Percentiles rank a stretch among this genome's conserved stretches.
phyloP scores from a whole-genome alignment of 1,139 yeast species.

The Saccharomyces hybrid region DNA sequence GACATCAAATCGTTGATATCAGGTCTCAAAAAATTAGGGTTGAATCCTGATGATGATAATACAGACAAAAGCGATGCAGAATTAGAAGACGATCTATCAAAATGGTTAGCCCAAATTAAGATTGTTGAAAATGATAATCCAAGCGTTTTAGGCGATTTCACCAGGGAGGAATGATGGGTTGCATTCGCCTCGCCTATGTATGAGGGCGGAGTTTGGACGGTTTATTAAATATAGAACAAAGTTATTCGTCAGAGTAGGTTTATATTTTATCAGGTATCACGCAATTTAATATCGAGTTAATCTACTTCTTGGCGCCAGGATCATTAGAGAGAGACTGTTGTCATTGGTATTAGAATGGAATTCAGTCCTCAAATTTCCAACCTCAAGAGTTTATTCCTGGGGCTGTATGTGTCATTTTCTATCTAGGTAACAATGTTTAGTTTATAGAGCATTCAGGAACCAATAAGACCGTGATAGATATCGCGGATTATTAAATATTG shows the following conservation, averaged over 20 bases:
- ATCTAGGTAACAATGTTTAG: no score
- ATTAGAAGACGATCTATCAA: slow-evolving; percentile 35
- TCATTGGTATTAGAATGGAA: no score
- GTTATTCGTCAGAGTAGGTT: not conserved
- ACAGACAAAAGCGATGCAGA: slow-evolving; percentile 31
- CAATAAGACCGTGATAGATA: not conserved
- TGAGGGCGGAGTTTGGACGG: not conserved
- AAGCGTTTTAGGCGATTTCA: slow-evolving; percentile 22
- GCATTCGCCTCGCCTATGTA: not conserved
- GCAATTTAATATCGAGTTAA: not conserved
- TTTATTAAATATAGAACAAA: not conserved
- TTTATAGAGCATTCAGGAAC: no score
- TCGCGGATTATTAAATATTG: no score
- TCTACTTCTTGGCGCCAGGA: no score
- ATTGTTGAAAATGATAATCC: slow-evolving; percentile 34
- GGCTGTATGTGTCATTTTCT: no score
- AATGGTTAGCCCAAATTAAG: slow-evolving; percentile 34
- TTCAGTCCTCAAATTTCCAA: no score
- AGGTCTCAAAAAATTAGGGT: slow-evolving; percentile 44
- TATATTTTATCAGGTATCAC: not conserved
- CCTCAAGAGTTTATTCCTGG: no score
- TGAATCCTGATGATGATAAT: slow-evolving; percentile 16
- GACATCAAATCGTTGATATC: slow-evolving; percentile 29
- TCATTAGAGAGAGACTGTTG: no score
- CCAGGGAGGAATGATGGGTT: not conserved